phyloP scores from a whole-genome alignment of 345 rosid genomes.

The Aegle marmelos region DNA sequence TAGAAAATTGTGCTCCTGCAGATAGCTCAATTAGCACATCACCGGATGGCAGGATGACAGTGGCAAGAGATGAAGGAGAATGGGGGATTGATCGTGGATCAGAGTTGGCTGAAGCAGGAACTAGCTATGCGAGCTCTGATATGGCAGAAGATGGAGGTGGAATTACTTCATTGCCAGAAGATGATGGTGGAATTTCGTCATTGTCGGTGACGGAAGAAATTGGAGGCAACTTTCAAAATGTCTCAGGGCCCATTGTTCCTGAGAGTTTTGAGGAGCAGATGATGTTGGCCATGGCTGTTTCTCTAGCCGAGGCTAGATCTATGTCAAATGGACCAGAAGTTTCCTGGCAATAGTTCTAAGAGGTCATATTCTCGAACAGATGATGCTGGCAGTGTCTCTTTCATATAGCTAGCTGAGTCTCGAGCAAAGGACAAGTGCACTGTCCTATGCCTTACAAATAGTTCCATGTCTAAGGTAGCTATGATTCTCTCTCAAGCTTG shows the following conservation, averaged over 20 bases:
- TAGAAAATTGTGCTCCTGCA: conserved; percentile 35
- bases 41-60: conserved; percentile 28
- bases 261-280: conserved; percentile 95
- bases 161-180: conserved; percentile 40
- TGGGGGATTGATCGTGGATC: conserved; percentile 55
- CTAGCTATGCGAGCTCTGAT: conserved; percentile 63
- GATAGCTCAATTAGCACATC: conserved; percentile 28
- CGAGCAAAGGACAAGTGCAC: conserved; percentile 14
- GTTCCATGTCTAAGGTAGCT: conserved; percentile 22
- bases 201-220: conserved; percentile 38
- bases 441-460: neutral
- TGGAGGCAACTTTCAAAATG: conserved; percentile 29
- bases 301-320: conserved; percentile 83
- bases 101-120: conserved; percentile 68
- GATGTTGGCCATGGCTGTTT: conserved; percentile 94
- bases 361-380: conserved; percentile 4
- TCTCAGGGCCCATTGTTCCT: conserved; percentile 56
- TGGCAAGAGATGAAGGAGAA: conserved; percentile 42
- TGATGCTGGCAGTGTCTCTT: conserved; percentile 18
- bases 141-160: conserved; percentile 43
- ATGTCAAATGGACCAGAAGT: conserved; percentile 46
- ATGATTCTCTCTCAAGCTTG: conserved; percentile 11
- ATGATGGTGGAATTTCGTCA: conserved; percentile 34
- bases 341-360: conserved; percentile 59
- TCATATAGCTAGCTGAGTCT: conserved; percentile 15